phyloP scores from a whole-genome alignment of 441 rosid genomes.

The Adansonia grandidieri region DNA sequence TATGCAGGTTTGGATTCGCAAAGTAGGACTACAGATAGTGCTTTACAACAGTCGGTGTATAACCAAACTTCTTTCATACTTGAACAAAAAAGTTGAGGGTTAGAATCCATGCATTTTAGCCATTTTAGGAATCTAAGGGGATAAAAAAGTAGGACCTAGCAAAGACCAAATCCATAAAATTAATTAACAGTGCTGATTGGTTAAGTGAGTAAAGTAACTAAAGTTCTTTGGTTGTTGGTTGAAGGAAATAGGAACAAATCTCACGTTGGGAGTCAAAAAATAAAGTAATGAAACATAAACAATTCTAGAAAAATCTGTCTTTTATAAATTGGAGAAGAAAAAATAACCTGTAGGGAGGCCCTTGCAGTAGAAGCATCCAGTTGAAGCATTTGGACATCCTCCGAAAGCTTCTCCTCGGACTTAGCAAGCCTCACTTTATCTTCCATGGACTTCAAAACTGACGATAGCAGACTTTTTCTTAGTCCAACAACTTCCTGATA shows the following conservation, averaged over 20 bases:
- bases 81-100: neutral
- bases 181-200: neutral
- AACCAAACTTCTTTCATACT: neutral
- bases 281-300: neutral
- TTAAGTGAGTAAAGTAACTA: no score
- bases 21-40: conserved; percentile 5
- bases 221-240: neutral
- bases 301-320: neutral
- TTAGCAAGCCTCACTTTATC: conserved; percentile 66
- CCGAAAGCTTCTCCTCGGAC: conserved; percentile 71
- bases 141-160: neutral
- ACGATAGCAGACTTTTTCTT: conserved; percentile 58
- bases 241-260: neutral
- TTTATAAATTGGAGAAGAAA: conserved; percentile 12
- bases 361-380: conserved; percentile 69
- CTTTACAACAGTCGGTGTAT: neutral
- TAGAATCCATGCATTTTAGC: neutral
- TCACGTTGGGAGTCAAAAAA: neutral
- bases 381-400: conserved; percentile 73
- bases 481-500: conserved; percentile 57
- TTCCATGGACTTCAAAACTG: conserved; percentile 64
- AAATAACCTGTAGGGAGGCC: conserved; percentile 66
- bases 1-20: neutral
- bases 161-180: neutral
- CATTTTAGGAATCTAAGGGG: neutral